These are phyloP conservation scores for Melaleuca alternifolia DNA, from an alignment of 345 rosid genomes.

Conservation along the genomic window DNA sequence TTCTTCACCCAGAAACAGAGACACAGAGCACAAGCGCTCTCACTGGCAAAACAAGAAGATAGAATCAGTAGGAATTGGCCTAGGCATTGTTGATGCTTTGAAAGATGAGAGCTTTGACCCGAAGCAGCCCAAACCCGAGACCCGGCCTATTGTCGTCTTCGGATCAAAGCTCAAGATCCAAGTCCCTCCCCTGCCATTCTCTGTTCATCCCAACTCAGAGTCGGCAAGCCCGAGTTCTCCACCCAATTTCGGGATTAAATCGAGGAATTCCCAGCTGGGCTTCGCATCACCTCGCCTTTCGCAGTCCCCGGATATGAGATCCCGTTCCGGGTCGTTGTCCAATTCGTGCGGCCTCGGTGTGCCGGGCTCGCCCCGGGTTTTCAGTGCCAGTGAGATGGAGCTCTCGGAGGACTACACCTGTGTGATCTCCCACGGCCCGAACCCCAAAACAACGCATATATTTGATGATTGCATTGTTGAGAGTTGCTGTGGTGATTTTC, in stretches of 20 bases:
- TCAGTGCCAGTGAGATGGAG: constrained; percentile 43
- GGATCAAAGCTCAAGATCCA: constrained; percentile 83
- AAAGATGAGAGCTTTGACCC: constrained; percentile 25
- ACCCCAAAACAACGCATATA: constrained; percentile 85
- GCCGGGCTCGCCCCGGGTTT: neutral
- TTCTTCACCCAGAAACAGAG: constrained; percentile 10
- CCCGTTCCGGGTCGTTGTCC: neutral
- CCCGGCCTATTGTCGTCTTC: constrained; percentile 38
- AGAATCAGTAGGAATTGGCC: constrained; percentile 27
- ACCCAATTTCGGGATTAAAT: constrained; percentile 59
- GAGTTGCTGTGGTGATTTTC: constrained; percentile 22
- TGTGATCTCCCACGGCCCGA: constrained; percentile 79
- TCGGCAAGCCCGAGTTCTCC: constrained; percentile 46
- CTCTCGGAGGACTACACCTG: constrained; percentile 92
- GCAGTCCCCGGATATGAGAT: neutral
- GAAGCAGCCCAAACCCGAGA: constrained; percentile 35
- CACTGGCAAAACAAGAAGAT: constrained; percentile 23
- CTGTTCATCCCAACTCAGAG: constrained; percentile 12
- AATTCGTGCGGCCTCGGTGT: neutral
- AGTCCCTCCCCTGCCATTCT: constrained; percentile 36
- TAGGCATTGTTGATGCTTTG: constrained; percentile 64
- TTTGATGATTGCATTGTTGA: constrained; percentile 70
- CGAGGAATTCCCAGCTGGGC: constrained; percentile 21
- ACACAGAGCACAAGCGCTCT: neutral
- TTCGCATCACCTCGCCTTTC: neutral